A percentile compares a stretch with the other conserved stretches of the same genome.
Evolutionary conservation across 768 basidiomycete species (phyloP).

Genomic region (Termitomyces sp.): DNA sequence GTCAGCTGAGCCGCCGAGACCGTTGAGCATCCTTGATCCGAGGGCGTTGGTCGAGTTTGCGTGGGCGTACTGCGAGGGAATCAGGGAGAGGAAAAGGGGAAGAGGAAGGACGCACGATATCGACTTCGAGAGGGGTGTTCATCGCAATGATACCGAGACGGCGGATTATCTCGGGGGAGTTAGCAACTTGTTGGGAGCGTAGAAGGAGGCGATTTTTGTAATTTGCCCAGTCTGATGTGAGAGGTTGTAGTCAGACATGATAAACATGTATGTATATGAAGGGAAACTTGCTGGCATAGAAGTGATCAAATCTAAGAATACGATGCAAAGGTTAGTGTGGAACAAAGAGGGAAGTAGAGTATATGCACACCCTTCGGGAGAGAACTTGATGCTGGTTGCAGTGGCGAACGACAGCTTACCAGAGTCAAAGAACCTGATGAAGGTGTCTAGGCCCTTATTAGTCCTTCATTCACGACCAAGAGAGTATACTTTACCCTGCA

Average conservation of each 20-base stretch:
- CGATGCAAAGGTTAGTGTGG: background rate
- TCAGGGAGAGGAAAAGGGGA: background rate
- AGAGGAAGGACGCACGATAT: conserved; percentile 29
- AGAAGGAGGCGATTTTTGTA: conserved; percentile 43
- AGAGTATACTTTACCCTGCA: conserved; percentile 25
- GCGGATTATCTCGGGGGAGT: conserved; percentile 44
- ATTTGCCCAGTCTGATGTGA: conserved; percentile 32
- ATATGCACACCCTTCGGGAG: conserved; percentile 31
- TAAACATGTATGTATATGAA: background rate
- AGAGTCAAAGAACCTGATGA: conserved; percentile 41
- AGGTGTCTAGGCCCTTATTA: conserved; percentile 27
- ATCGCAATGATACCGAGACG: conserved; percentile 45
- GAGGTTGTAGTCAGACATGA: background rate
- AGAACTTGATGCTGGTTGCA: conserved; percentile 42
- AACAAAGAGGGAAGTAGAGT: background rate
- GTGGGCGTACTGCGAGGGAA: conserved; percentile 33
- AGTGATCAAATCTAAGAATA: conserved; percentile 35
- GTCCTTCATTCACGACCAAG: background rate
- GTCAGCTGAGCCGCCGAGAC: conserved; percentile 43
- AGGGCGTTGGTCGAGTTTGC: conserved; percentile 47
- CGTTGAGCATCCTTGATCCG: conserved; percentile 47
- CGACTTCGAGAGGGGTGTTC: conserved; percentile 47
- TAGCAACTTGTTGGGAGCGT: conserved; percentile 46
- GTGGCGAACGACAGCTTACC: conserved; percentile 42
- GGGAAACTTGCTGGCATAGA: conserved; percentile 32